Evolutionary conservation across 1,139 yeast genomes (phyloP).

Genomic region (Geotrichum candidum): DNA sequence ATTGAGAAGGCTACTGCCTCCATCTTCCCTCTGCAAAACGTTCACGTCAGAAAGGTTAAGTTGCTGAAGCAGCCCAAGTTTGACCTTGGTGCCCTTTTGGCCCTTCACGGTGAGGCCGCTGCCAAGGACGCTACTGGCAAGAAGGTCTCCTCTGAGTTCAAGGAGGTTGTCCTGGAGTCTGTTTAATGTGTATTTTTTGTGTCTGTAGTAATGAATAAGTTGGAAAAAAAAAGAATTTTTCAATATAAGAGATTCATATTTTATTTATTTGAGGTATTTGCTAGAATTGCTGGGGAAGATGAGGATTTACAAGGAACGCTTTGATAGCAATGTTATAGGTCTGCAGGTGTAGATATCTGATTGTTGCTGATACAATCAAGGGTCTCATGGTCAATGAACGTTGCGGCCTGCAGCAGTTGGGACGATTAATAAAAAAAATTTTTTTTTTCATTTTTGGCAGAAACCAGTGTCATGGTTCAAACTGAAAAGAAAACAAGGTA

Average conservation of each 20-base stretch:
- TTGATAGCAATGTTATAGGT: neutral
- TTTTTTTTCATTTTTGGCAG: neutral
- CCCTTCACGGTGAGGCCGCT: constrained; percentile 86
- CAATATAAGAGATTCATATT: neutral
- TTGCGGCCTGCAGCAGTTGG: neutral
- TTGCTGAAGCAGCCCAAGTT: constrained; percentile 87
- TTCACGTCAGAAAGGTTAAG: constrained; percentile 88
- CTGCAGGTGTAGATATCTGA: neutral
- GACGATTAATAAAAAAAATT: neutral
- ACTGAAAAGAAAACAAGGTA: no score
- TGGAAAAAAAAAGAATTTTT: neutral
- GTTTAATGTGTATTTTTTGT: constrained; percentile 43
- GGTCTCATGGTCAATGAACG: neutral
- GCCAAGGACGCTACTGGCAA: constrained; percentile 78
- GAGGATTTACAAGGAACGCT: neutral
- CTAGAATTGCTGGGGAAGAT: neutral
- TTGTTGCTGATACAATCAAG: neutral
- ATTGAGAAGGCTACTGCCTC: constrained; percentile 79
- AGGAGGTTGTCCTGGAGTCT: constrained; percentile 84
- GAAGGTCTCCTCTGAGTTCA: constrained; percentile 82
- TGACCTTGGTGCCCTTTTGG: constrained; percentile 81
- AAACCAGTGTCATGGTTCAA: no score
- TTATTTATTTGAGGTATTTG: neutral
- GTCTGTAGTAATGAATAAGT: neutral
- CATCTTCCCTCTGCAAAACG: constrained; percentile 86